A percentile compares a stretch with the other conserved stretches of the same genome.
Conservation (phyloP, 1,284 basidiomycete species). For the Malassezia globosa region DNA sequence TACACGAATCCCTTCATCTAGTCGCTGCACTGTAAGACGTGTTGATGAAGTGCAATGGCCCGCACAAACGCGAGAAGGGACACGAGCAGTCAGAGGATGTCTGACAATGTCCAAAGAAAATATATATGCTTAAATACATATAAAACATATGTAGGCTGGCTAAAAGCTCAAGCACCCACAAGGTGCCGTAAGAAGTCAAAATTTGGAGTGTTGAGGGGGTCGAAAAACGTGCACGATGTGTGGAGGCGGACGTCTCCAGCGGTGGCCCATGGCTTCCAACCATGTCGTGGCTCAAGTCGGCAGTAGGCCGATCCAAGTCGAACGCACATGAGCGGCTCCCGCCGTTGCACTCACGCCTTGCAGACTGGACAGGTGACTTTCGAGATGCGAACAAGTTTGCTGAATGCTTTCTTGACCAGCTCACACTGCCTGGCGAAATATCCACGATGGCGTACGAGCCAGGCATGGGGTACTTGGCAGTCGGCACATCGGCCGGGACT, state of each 20-base stretch:
- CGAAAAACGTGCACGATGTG: too few species aligned
- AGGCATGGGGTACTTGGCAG: slow-evolving; percentile 55
- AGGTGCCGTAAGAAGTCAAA: too few species aligned
- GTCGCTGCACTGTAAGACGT: too few species aligned
- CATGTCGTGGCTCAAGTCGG: slow-evolving; percentile 15
- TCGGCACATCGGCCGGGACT: slow-evolving; percentile 53
- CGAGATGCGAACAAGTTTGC: slow-evolving; percentile 22
- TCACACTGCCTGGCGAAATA: slow-evolving; percentile 44
- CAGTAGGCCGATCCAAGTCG: slow-evolving; percentile 8
- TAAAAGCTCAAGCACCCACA: too few species aligned
- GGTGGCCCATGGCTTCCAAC: background rate
- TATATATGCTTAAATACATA: too few species aligned
- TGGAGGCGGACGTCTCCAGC: background rate
- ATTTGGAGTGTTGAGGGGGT: too few species aligned
- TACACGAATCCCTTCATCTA: background rate
- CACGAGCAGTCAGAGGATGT: too few species aligned
- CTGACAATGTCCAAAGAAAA: too few species aligned
- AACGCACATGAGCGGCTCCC: background rate
- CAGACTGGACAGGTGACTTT: slow-evolving; percentile 14
- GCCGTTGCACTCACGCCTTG: slow-evolving; percentile 8
- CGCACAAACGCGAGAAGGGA: too few species aligned
- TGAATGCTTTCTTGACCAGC: slow-evolving; percentile 34
- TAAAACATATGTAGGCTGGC: too few species aligned
- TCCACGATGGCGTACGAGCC: slow-evolving; percentile 43
- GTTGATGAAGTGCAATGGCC: too few species aligned